phyloP scores from a whole-genome alignment of 1,139 yeast species.

The Wickerhamomyces sp. region DNA sequence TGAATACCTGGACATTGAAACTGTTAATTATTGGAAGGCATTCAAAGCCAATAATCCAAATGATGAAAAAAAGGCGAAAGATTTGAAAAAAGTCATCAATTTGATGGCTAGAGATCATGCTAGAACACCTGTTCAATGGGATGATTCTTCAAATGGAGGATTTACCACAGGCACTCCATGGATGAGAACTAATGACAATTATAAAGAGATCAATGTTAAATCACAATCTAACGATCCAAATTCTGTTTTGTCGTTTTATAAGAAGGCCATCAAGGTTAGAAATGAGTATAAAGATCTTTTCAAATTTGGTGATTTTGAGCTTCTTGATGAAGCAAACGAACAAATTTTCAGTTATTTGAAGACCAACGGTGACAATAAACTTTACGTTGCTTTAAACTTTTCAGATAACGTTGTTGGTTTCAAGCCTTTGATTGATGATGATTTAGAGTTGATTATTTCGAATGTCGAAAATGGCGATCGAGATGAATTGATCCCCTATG shows the following conservation, averaged over 20 bases:
- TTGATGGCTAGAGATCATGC: conserved; percentile 49
- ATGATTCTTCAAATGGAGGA: conserved; percentile 38
- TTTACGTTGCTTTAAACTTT: conserved; percentile 44
- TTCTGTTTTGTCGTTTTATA: conserved; percentile 45
- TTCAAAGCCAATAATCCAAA: conserved; percentile 31
- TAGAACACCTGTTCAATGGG: conserved; percentile 60
- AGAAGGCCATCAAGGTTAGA: conserved; percentile 38
- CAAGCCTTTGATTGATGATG: conserved; percentile 29
- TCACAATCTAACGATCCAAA: conserved; percentile 41
- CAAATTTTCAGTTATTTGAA: conserved; percentile 38
- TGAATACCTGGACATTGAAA: conserved; percentile 48
- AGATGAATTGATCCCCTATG: conserved; percentile 34
- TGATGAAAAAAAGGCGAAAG: conserved; percentile 28
- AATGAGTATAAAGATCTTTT: conserved; percentile 39
- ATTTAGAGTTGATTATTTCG: conserved; percentile 27
- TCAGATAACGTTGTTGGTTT: conserved; percentile 25
- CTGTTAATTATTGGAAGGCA: conserved; percentile 38
- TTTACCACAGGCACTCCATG: conserved; percentile 50
- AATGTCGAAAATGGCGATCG: conserved; percentile 22
- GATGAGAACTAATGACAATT: conserved; percentile 50
- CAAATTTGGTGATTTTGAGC: conserved; percentile 43
- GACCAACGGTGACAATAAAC: conserved; percentile 25
- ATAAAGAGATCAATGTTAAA: conserved; percentile 43
- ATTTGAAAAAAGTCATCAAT: conserved; percentile 32
- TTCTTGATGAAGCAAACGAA: conserved; percentile 36